Evolutionary conservation across 192 early-diverging fungal genomes (phyloP), one percentile per base, ranked within the genome.

Genomic region (Chytriomyces sp.): DNA sequence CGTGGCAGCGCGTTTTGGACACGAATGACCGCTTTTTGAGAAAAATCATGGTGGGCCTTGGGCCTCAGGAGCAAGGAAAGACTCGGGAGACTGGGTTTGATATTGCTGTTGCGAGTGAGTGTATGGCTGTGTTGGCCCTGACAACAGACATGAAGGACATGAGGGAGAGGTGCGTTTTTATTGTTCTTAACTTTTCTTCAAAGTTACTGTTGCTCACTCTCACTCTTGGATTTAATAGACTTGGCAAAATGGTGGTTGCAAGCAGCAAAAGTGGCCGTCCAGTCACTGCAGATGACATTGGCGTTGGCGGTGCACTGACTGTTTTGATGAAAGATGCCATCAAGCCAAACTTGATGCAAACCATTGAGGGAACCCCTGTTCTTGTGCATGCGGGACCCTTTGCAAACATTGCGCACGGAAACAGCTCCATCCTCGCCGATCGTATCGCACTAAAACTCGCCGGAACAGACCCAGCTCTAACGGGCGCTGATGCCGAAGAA

Each of bases 321-420:
- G 96, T 97, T 47, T 86, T 99, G 67, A 96, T 99, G 96, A 96
- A 94, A 85, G 96, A 99, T 76, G 96, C 97, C 53, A 95, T 99
- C 79, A 98, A 95, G 81, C 97, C 97, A 24, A 99, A 95, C 70
- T 81, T 99, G 83, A 97, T 99, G 97, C 97, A 99, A 84, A 97
- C 97, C 0, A 87, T 99, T n/a, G 97, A 99, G 69, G 97, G 97
- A 28, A 98, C 96, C 8, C 97, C 97, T 3, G 95, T 98, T 43
- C 92, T 99, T 86, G 96, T 99, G 6, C 97, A 99, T 74, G 97
- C 97, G 18, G 97, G 97, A 10, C 97, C 97, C 3, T 99, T 99
- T 80, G 97, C 97, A 82, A 99, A 99, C 86, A 99, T 99, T 87
- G 97, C 97, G 0, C 95, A 97, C 76, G 97, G 97, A 50, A 99